Evolutionary conservation across 2,329 filamentous ascomycete species (phyloP), one percentile per base, ranked within the genome.

Genomic region (Cercospora nicotianae): DNA sequence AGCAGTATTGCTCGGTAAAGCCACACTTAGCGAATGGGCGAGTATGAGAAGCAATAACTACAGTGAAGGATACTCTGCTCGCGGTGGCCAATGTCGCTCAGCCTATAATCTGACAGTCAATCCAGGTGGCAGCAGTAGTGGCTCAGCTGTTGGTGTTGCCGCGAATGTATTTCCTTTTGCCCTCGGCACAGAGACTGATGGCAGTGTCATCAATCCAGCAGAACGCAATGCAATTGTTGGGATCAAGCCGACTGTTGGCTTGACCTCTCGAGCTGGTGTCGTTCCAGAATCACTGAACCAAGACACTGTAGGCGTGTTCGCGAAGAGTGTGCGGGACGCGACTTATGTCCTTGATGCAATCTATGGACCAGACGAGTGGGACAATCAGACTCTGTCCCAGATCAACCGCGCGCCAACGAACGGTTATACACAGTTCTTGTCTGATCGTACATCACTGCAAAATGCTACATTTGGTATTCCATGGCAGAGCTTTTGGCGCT

Each of bases 171-270:
- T 88, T 26, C 81, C 87, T 0, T 90, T 92, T 75, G 83, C 89
- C 0, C 77, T 93, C 0, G 91, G 91, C 1, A 93, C 90, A 0
- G 91, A 93, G 79, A 93, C 90, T 0, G 90, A 93, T 75, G 90
- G 81, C 1, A 81, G 78, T 65, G 84, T 93, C 16, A 91, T 92
- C 74, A 89, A 87, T 75, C 91, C 91, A 0, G 90, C 91, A 0
- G 86, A 90, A 76, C 82, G 89, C 4, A 91, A 91, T 74, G 85
- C 83, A 1, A 76, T 93, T 1, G 89, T 93, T 1, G 91, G 91
- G 3, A 86, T 93, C 77, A 93, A 93, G 79, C 90, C 91, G 1
- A 93, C 90, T 1, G 89, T 93, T 5, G 91, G 91, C 0, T 78
- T 92, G 61, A 92, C 89, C 0, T 91, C 90, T 8, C 82, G 89